Evolutionary conservation across 116 monocot genomes (phyloP), one percentile per base, ranked within the genome.

Genomic region (Dioscorea cayenensis): DNA sequence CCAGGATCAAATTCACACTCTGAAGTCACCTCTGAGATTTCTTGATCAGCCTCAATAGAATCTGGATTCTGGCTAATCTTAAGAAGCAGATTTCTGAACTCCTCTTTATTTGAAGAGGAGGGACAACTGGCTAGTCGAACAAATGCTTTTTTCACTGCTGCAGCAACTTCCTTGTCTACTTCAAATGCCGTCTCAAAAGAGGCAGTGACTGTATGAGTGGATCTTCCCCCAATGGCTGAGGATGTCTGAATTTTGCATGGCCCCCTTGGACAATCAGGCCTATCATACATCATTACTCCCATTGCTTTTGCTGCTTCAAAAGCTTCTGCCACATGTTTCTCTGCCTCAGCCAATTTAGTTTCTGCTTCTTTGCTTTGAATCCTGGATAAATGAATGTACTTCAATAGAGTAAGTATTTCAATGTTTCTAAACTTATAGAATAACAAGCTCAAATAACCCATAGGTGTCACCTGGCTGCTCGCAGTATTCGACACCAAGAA

Each of bases 231-330:
- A 65, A 25, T 73, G 27, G 70, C 65, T 11, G 79, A 75, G 14
- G 73, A 80, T 67, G 83, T 75, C 75, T 85, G 76, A 65, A 90
- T 55, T 59, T 88, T 80, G 67, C 71, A 84, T 48, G 86, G 64
- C 67, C 73, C 61, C 74, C 68, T 51, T 4, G 84, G 79, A 69
- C 74, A 82, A 71, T 89, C 81, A 60, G 88, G 91, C 43, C 21
- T 79, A 66, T 91, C 91, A 65, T 89, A 91, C 91, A 95, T 89
- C 84, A 86, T 89, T 28, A 91, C 91, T 60, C 89, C 95, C 74
- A 85, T 75, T 66, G 75, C 64, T 70, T 75, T 77, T 48, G 89
- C 95, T 48, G 78, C 86, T 81, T 91, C 85, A 63, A 95, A 92
- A 68, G 95, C 85, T 70, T 87, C 85, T 48, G 70, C 65, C 18